phyloP scores from a whole-genome alignment of 768 basidiomycete genomes.

The Tulasnella sp. region DNA sequence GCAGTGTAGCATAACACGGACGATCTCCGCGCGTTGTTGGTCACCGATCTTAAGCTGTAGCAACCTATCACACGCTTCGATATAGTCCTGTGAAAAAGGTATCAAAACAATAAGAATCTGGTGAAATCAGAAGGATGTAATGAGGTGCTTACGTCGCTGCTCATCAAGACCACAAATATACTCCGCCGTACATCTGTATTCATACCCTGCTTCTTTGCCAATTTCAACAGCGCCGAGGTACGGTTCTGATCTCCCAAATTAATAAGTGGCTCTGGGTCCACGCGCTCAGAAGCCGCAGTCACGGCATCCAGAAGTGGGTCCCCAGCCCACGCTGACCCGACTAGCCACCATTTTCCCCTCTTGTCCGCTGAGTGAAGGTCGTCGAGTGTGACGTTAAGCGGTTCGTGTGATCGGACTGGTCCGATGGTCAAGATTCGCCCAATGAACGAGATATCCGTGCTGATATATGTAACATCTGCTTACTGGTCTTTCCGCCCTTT shows the following conservation, averaged over 20 bases:
- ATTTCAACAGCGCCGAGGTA: slow-evolving; percentile 43
- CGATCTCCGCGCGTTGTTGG: slow-evolving; percentile 85
- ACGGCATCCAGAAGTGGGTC: slow-evolving; percentile 80
- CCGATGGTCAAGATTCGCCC: not conserved
- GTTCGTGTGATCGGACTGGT: slow-evolving; percentile 71
- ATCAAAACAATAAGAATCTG: not conserved
- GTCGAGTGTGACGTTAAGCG: slow-evolving; percentile 72
- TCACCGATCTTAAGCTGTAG: slow-evolving; percentile 75
- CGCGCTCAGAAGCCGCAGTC: slow-evolving; percentile 11
- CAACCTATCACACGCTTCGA: slow-evolving; percentile 90
- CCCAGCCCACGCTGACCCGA: slow-evolving; percentile 92
- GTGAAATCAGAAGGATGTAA: not conserved
- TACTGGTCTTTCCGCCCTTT: slow-evolving; percentile 63
- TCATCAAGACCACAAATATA: slow-evolving; percentile 92
- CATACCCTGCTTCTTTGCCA: slow-evolving; percentile 96
- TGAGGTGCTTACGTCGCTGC: slow-evolving; percentile 56
- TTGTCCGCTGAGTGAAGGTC: slow-evolving; percentile 77
- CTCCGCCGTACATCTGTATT: slow-evolving; percentile 90
- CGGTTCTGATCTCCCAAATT: slow-evolving; percentile 20
- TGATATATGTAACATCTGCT: slow-evolving; percentile 16
- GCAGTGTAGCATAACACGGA: slow-evolving; percentile 88
- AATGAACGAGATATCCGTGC: not conserved
- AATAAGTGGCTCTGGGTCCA: slow-evolving; percentile 34
- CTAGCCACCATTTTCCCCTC: slow-evolving; percentile 97
- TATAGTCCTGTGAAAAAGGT: slow-evolving; percentile 60